Percentiles rank a stretch among this genome's conserved stretches.
phyloP scores from a whole-genome alignment of 177 flowering plant genomes.

The Telopea speciosissima region DNA sequence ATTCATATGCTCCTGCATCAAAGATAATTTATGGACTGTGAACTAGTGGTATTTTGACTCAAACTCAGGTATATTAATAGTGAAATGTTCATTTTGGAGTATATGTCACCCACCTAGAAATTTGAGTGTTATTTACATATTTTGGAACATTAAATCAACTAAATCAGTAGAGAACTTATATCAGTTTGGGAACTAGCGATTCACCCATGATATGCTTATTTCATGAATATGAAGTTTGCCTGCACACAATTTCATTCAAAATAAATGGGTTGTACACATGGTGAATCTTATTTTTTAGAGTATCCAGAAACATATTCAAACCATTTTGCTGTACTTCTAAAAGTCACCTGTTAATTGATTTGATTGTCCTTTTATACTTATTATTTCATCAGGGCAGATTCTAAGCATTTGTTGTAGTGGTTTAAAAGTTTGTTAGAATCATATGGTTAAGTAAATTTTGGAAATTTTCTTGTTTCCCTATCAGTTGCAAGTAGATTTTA shows the following conservation, averaged over 20 bases:
- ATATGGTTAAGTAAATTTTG: background rate
- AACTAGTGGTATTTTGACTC: background rate
- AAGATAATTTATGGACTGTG: background rate
- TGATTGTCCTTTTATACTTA: background rate
- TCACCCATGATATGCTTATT: background rate
- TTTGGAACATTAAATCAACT: background rate
- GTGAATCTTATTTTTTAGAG: too few relatives aligned
- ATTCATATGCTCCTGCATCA: too few relatives aligned
- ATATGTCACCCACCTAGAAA: background rate
- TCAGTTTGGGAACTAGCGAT: background rate
- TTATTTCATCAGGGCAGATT: background rate
- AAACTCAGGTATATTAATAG: background rate
- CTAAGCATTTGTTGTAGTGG: background rate
- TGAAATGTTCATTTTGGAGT: background rate
- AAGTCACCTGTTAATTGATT: background rate
- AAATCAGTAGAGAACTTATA: background rate
- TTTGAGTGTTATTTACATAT: background rate
- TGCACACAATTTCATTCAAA: background rate
- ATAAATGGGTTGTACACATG: background rate
- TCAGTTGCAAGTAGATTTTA: background rate
- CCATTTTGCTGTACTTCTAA: background rate
- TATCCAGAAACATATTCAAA: background rate
- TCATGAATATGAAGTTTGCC: background rate
- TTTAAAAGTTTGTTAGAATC: background rate
- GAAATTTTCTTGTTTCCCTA: background rate